phyloP scores from a whole-genome alignment of 257 asterid species.

The Cruciata laevipes region DNA sequence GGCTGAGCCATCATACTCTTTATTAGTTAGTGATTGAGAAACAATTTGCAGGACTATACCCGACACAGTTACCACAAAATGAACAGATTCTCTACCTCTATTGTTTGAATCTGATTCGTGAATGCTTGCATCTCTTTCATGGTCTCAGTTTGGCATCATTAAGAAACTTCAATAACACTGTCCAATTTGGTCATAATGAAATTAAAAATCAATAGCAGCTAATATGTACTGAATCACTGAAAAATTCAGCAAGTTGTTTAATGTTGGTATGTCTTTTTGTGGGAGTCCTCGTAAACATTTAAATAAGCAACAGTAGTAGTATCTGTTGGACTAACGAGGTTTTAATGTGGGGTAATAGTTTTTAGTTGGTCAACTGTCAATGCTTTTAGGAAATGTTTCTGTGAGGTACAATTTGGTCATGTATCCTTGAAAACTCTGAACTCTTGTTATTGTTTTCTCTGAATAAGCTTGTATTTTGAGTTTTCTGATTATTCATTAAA shows the following conservation, averaged over 20 bases:
- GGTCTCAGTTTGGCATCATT: background rate
- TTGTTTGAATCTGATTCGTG: background rate
- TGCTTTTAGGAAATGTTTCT: too few species aligned
- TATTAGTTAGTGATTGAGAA: too few species aligned
- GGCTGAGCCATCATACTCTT: too few species aligned
- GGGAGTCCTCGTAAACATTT: background rate
- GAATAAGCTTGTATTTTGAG: background rate
- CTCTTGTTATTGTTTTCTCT: background rate
- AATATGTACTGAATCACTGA: background rate
- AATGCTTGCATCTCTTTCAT: too few species aligned
- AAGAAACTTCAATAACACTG: background rate
- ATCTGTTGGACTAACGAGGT: background rate
- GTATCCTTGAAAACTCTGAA: background rate
- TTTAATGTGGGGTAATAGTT: background rate
- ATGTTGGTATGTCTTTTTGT: background rate
- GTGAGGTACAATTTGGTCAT: background rate
- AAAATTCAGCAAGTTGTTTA: background rate
- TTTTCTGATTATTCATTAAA: background rate
- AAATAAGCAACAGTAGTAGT: background rate
- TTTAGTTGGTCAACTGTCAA: background rate
- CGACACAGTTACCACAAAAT: too few species aligned
- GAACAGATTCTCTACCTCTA: background rate
- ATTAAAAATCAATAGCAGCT: background rate
- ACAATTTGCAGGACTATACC: too few species aligned
- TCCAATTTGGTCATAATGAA: background rate